Evolutionary conservation across 2,329 filamentous ascomycete genomes (phyloP), one percentile per base, ranked within the genome.

Genomic region (Cladobotryum mycophilum): DNA sequence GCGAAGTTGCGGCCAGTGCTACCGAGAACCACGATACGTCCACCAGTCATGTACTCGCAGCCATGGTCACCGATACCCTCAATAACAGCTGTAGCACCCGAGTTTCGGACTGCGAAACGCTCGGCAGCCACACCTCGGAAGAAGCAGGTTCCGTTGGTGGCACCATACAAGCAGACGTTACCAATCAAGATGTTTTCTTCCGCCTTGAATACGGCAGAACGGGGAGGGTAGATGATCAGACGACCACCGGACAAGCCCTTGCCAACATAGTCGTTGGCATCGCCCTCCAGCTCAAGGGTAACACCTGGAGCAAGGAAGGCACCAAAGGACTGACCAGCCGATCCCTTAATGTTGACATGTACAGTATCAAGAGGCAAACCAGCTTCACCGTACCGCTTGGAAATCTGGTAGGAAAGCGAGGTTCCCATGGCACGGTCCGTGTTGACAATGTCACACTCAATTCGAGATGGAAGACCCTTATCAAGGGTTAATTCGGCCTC

Each of bases 21-120:
- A 52, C 92, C 92, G 44, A 97, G 80, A 63, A 95, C 80, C 57
- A 97, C 75, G 46, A 96, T 79, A 65, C 91, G 89, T 66, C 92
- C 92, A 67, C 92, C 92, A 63, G 92, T 96, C 92, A 97, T 97
- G 80, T 97, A 97, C 78, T 97, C 92, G 67, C 91, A 96, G 56
- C 89, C 88, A 68, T 97, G 92, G 69, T 97, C 92, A 77, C 92
- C 92, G 58, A 95, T 82, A 72, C 92, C 92, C 72, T 97, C 92
- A 55, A 96, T 91, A 57, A 97, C 88, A n/a, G 92, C 90, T 25
- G 86, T 95, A 46, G 89, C 92, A 72, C 92, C 92, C 1, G 92
- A 96, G 76, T 97, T 97, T 60, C 92, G 87, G 58, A 97, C 92
- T 55, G 90, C 91, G 68, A 97, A 97, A 64, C 92, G 88, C 76